Percentiles rank a stretch among this genome's conserved stretches.
phyloP scores from a whole-genome alignment of 2,329 filamentous ascomycete genomes.

The Curvularia lunata region DNA sequence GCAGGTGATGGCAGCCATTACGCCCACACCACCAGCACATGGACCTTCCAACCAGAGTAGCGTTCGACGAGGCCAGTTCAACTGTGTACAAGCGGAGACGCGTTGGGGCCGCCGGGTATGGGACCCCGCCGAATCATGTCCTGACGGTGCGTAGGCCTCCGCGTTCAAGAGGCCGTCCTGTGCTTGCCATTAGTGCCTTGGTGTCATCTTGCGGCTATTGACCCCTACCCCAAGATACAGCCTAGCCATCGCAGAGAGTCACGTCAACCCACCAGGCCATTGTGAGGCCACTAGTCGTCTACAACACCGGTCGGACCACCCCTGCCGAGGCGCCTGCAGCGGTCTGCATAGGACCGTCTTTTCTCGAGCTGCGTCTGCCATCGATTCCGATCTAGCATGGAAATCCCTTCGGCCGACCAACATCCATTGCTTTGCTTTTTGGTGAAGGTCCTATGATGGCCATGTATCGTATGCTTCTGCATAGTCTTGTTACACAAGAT shows the following conservation, averaged over 20 bases:
- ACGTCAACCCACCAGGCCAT: conserved; percentile 4
- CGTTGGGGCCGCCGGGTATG: not conserved
- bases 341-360: not conserved
- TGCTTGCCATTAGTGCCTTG: not conserved
- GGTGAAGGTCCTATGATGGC: not conserved
- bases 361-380: not conserved
- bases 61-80: not conserved
- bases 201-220: conserved; percentile 1
- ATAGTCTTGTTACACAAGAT: conserved; percentile 12
- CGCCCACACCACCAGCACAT: not conserved
- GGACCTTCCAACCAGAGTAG: not conserved
- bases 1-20: conserved; percentile 3
- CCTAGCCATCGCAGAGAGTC: conserved; percentile 1
- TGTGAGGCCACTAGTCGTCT: not conserved
- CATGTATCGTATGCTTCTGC: not conserved
- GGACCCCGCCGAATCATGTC: not conserved
- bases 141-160: not conserved
- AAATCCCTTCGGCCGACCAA: not conserved
- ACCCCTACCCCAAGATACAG: not conserved
- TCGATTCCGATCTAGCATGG: not conserved
- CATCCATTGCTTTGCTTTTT: not conserved
- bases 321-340: not conserved
- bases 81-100: not conserved
- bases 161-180: not conserved
- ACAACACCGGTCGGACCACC: not conserved